A percentile compares a stretch with the other conserved stretches of the same genome.
These are phyloP conservation scores for Candida pseudoviswanathii DNA, from an alignment of 1,139 yeast species.

Conservation along the genomic window DNA sequence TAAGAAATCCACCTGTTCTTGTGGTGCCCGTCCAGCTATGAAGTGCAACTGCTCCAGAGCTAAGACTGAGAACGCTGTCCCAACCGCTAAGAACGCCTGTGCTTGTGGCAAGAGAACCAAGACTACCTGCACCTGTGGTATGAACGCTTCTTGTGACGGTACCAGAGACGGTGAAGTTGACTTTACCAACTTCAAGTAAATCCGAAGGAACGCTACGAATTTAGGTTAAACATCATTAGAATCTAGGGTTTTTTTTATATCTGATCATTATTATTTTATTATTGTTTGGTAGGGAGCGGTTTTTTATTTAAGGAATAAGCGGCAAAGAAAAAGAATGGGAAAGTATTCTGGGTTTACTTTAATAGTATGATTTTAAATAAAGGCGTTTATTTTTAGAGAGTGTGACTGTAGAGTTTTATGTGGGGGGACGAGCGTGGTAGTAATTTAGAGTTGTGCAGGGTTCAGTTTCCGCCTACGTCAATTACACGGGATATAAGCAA, in stretches of 20 bases:
- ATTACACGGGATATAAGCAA: neutral
- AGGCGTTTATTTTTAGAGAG: neutral
- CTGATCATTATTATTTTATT: no score
- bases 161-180: slow-evolving; percentile 51
- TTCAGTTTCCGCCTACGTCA: neutral
- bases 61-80: slow-evolving; percentile 41
- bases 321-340: neutral
- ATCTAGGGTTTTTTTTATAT: no score
- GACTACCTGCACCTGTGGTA: slow-evolving; percentile 47
- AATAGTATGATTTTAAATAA: neutral
- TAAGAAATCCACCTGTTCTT: slow-evolving; percentile 51
- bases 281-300: neutral
- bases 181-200: slow-evolving; percentile 40
- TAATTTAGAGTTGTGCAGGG: neutral
- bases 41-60: slow-evolving; percentile 49
- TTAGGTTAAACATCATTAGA: neutral
- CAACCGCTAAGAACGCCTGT: slow-evolving; percentile 39
- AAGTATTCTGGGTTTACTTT: neutral
- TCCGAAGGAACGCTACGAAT: neutral
- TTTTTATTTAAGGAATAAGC: no score
- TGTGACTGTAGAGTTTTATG: no score
- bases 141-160: slow-evolving; percentile 39
- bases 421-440: no score
- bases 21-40: slow-evolving; percentile 51
- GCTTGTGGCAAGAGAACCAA: slow-evolving; percentile 51